Evolutionary conservation across 2,329 filamentous ascomycete species (phyloP).

Genomic region (Ilyonectria robusta): DNA sequence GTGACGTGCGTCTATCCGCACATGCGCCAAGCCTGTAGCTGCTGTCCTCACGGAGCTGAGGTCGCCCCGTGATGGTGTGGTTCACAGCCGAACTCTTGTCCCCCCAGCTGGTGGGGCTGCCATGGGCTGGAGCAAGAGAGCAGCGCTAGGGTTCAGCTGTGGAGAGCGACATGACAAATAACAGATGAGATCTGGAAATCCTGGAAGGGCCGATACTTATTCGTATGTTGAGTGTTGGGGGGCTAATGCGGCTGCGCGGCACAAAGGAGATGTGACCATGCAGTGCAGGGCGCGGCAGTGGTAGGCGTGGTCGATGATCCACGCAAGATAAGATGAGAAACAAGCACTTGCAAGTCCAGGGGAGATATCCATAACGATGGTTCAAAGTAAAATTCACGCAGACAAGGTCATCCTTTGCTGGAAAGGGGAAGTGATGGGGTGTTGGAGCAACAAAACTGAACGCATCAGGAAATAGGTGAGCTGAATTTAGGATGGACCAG

Average conservation of each 20-base stretch:
- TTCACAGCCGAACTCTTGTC: conserved; percentile 25
- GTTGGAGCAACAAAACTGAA: conserved; percentile 21
- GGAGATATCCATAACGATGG: conserved; percentile 13
- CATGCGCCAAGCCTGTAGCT: conserved; percentile 26
- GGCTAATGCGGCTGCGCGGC: conserved; percentile 24
- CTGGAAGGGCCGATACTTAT: conserved; percentile 24
- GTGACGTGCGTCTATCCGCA: conserved; percentile 31
- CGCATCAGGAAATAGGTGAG: conserved; percentile 32
- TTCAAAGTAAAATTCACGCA: conserved; percentile 35
- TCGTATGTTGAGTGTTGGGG: conserved; percentile 18
- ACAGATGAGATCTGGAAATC: conserved; percentile 30
- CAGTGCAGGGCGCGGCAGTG: conserved; percentile 21
- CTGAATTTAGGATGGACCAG: conserved; percentile 31
- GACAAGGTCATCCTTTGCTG: conserved; percentile 26
- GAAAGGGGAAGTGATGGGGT: conserved; percentile 25
- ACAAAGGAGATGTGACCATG: conserved; percentile 19
- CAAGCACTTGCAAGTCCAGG: conserved; percentile 18
- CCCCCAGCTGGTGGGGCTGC: conserved; percentile 15
- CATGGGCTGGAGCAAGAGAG: not conserved
- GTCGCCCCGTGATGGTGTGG: conserved; percentile 28
- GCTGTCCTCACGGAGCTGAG: conserved; percentile 27
- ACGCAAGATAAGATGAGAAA: conserved; percentile 31
- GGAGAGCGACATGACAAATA: conserved; percentile 30
- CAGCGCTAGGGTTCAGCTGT: conserved; percentile 15
- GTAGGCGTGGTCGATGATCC: conserved; percentile 25